Conservation (phyloP, 345 rosid species). For the Cardamine chenopodiifolia region DNA sequence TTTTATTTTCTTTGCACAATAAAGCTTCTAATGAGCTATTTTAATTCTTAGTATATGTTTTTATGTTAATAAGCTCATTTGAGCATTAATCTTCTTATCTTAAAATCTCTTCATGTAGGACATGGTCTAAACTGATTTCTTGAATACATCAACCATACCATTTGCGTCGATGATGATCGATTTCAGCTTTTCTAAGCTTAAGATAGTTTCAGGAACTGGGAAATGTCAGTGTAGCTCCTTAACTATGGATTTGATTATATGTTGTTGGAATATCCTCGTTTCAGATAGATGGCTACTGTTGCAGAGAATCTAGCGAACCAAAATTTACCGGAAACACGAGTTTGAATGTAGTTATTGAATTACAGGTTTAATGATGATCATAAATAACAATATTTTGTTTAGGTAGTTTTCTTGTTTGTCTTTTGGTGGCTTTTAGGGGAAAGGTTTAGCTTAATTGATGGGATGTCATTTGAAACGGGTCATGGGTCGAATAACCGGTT, state of each 20-base stretch:
- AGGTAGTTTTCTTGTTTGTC: neutral
- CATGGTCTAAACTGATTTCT: neutral
- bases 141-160: neutral
- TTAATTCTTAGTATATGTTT: too few relatives aligned
- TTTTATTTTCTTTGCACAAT: too few relatives aligned
- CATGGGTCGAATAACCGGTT: neutral
- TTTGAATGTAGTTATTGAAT: neutral
- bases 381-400: neutral
- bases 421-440: neutral
- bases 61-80: too few relatives aligned
- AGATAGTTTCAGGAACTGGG: neutral
- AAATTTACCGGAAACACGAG: neutral
- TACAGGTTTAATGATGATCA: neutral
- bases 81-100: too few relatives aligned
- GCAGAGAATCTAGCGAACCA: neutral
- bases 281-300: neutral
- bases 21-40: too few relatives aligned
- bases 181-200: neutral
- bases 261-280: neutral
- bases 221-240: neutral
- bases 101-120: too few relatives aligned
- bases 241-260: neutral
- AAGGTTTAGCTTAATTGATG: neutral
- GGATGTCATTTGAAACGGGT: neutral
- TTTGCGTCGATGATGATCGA: conserved; percentile 1